phyloP scores from a whole-genome alignment of 1,284 basidiomycete genomes.

The Puccinia horiana region DNA sequence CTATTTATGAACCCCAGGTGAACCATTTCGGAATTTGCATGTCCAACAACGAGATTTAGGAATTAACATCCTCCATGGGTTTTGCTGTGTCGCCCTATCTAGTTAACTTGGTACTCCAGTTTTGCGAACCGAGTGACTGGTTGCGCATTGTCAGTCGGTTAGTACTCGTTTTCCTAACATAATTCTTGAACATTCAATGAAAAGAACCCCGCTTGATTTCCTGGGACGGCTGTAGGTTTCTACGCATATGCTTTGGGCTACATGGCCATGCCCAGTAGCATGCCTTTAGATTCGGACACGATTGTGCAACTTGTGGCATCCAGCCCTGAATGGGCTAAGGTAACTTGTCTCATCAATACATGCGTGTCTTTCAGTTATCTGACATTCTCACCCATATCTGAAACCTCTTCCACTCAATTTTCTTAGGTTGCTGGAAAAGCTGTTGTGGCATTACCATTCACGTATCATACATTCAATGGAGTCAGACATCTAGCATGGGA shows the following conservation, averaged over 20 bases:
- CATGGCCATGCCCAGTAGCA: conserved; percentile 73
- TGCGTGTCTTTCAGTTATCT: conserved; percentile 51
- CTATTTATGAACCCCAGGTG: conserved; percentile 93
- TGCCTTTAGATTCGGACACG: conserved; percentile 72
- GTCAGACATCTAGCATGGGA: conserved; percentile 92
- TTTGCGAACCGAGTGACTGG: conserved; percentile 86
- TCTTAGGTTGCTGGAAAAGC: conserved; percentile 75
- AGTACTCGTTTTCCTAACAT: conserved; percentile 58
- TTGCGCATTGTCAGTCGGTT: conserved; percentile 72
- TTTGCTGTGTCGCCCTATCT: neutral
- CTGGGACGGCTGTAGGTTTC: conserved; percentile 65
- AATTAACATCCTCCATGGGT: neutral
- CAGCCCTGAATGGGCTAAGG: conserved; percentile 59
- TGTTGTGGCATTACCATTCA: conserved; percentile 76
- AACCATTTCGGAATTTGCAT: conserved; percentile 49
- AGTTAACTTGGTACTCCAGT: conserved; percentile 76
- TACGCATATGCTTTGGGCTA: conserved; percentile 88
- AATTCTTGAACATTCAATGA: neutral
- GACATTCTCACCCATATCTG: neutral
- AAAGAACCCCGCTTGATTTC: neutral
- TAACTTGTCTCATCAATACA: conserved; percentile 34
- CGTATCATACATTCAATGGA: conserved; percentile 89
- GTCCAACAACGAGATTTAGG: neutral
- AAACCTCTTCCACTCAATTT: conserved; percentile 60
- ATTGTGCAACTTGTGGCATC: conserved; percentile 72